Evolutionary conservation across 768 basidiomycete genomes (phyloP).

Genomic region (Phaeotremella skinneri): DNA sequence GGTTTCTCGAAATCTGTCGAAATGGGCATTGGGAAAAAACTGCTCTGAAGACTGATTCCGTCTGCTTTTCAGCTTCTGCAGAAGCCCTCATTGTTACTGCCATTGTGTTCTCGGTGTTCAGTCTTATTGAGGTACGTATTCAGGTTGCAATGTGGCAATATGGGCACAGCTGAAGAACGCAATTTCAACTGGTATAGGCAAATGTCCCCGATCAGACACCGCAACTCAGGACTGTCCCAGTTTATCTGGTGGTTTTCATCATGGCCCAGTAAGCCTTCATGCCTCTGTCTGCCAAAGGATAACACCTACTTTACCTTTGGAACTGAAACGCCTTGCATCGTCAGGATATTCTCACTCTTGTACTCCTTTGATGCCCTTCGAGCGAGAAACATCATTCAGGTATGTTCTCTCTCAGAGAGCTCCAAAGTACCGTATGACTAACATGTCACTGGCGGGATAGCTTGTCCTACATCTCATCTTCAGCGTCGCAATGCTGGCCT

Average conservation of each 20-base stretch:
- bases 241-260: conserved; percentile 39
- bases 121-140: conserved; percentile 24
- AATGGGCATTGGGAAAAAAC: too few species aligned
- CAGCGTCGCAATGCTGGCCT: conserved; percentile 32
- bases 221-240: conserved; percentile 30
- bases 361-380: conserved; percentile 52
- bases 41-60: too few species aligned
- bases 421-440: too few species aligned
- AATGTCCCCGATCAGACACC: conserved; percentile 25
- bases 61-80: conserved; percentile 17
- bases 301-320: conserved; percentile 48
- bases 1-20: too few species aligned
- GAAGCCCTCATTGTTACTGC: conserved; percentile 30
- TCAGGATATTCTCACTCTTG: conserved; percentile 81
- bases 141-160: background rate
- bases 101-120: conserved; percentile 35
- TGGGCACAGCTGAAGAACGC: background rate
- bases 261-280: conserved; percentile 32
- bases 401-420: conserved; percentile 8
- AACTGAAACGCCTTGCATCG: conserved; percentile 81
- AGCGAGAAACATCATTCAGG: conserved; percentile 39
- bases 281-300: background rate
- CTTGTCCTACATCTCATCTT: conserved; percentile 35
- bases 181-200: conserved; percentile 4
- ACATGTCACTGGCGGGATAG: conserved; percentile 10